These are phyloP conservation scores for Cyathus striatus DNA, from an alignment of 768 basidiomycete species.

Conservation along the genomic window DNA sequence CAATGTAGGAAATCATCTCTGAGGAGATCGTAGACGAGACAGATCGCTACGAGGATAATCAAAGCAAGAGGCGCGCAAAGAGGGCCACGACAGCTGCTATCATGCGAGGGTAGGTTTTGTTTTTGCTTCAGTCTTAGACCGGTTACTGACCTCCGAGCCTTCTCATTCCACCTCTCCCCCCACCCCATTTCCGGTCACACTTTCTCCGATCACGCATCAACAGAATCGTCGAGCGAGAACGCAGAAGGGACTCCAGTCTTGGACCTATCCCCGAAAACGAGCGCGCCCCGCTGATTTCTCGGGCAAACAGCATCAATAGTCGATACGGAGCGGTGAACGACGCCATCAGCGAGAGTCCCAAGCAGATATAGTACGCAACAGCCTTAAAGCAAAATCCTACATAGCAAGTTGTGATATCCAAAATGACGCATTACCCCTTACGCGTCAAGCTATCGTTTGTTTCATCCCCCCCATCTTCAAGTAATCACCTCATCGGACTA, in stretches of 20 bases:
- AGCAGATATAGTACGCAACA: neutral
- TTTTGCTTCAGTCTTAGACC: too few species aligned
- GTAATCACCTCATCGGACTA: too few species aligned
- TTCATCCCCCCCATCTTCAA: too few species aligned
- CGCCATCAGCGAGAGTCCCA: neutral
- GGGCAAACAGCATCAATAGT: too few species aligned
- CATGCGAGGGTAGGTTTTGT: conserved; percentile 71
- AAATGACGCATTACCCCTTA: too few species aligned
- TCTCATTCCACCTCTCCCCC: neutral
- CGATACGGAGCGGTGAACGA: neutral
- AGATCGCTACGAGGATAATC: conserved; percentile 85
- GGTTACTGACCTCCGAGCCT: neutral
- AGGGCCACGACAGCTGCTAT: conserved; percentile 68
- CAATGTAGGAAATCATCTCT: conserved; percentile 79
- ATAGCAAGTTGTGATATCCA: too few species aligned
- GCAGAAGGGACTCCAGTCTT: conserved; percentile 24
- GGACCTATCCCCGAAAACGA: conserved; percentile 1
- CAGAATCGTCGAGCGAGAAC: conserved; percentile 55
- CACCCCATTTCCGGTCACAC: neutral
- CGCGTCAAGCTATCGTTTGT: too few species aligned
- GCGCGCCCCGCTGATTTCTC: too few species aligned
- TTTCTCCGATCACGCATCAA: neutral
- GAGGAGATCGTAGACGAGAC: conserved; percentile 97
- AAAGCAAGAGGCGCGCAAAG: conserved; percentile 68
- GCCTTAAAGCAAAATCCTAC: too few species aligned